Base-by-base conservation (phyloP, 1,284 basidiomycete genomes). In the Mycosarcoma mackinlayi region DNA sequence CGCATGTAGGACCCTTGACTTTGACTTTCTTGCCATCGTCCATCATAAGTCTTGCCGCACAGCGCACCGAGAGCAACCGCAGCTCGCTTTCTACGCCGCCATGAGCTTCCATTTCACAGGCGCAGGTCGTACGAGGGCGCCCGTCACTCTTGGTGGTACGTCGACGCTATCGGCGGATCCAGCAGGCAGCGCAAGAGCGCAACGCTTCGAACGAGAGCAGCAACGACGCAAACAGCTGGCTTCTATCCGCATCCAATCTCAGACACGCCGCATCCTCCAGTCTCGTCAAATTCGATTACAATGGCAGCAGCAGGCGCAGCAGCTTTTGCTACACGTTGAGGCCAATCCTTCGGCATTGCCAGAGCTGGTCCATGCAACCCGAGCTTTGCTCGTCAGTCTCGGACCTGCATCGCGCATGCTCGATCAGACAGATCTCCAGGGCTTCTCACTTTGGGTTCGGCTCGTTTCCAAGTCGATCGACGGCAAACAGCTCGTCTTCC, bases 31-130 rank as follows among this genome's bases (percentile, higher is more conserved):
- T 1, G 42, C 27, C 16, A 14, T 19, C 11, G 28, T n/a, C n/a
- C n/a, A n/a, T n/a, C n/a, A n/a, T n/a, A n/a, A n/a, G n/a, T n/a
- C n/a, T n/a, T n/a, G n/a, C n/a, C n/a, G n/a, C n/a, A n/a, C n/a
- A n/a, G n/a, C n/a, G n/a, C n/a, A n/a, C n/a, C n/a, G n/a, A n/a
- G n/a, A n/a, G n/a, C n/a, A n/a, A n/a, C n/a, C 21, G 10, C 24
- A 10, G 16, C 19, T n/a, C 8, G 38, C 38, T 30, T 30, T 9
- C 8, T 25, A 2, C 33, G 21, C 27, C 49, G 24, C 23, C 3
- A 73, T 73, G 71, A 62, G 62, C 55, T 75, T 69, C 44, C 62
- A 75, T 41, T 75, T 75, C 51, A 75, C 69, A 3, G 73, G 73
- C 40, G 59, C 62, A 25, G 54, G 61, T 23, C 54, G 61, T 9